These are phyloP conservation scores for Madurella mycetomatis DNA, from an alignment of 2,329 filamentous ascomycete species.

Conservation along the genomic window DNA sequence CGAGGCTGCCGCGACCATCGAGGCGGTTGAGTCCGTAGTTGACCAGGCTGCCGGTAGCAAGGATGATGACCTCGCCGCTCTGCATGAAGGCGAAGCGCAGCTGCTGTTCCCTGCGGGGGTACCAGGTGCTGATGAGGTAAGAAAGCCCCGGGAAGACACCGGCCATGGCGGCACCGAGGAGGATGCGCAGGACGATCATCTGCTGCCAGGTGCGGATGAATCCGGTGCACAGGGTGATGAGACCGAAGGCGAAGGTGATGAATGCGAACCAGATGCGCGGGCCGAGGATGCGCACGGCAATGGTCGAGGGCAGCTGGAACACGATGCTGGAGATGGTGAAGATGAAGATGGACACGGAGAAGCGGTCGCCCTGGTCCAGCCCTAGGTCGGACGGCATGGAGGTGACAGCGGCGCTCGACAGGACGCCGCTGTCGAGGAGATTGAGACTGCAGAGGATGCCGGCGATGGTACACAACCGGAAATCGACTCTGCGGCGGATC, in stretches of 20 bases:
- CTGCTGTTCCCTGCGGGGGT: slow-evolving; percentile 61
- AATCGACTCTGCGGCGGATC: slow-evolving; percentile 60
- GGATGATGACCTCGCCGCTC: slow-evolving; percentile 58
- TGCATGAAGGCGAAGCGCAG: slow-evolving; percentile 62
- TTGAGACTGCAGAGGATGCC: slow-evolving; percentile 67
- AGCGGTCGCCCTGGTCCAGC: slow-evolving; percentile 58
- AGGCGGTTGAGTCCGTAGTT: slow-evolving; percentile 66
- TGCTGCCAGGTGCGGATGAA: slow-evolving; percentile 64
- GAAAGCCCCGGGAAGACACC: slow-evolving; percentile 50
- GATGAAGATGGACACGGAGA: slow-evolving; percentile 68
- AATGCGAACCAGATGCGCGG: slow-evolving; percentile 59
- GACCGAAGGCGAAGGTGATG: slow-evolving; percentile 57
- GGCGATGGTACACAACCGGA: slow-evolving; percentile 65
- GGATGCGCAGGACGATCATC: slow-evolving; percentile 63
- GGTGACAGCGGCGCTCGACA: slow-evolving; percentile 65
- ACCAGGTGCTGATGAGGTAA: slow-evolving; percentile 55
- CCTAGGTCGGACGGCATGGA: slow-evolving; percentile 61
- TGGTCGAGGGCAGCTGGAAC: slow-evolving; percentile 65
- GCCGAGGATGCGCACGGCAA: slow-evolving; percentile 60
- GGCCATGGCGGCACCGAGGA: slow-evolving; percentile 61
- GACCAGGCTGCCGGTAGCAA: slow-evolving; percentile 62
- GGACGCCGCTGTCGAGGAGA: slow-evolving; percentile 65
- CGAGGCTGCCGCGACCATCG: slow-evolving; percentile 50
- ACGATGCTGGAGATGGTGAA: slow-evolving; percentile 65
- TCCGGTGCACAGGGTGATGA: slow-evolving; percentile 64